Percentiles rank a stretch among this genome's conserved stretches.
Evolutionary conservation across 2,329 filamentous ascomycete genomes (phyloP).

Genomic region (Chaetomiaceae sp.): DNA sequence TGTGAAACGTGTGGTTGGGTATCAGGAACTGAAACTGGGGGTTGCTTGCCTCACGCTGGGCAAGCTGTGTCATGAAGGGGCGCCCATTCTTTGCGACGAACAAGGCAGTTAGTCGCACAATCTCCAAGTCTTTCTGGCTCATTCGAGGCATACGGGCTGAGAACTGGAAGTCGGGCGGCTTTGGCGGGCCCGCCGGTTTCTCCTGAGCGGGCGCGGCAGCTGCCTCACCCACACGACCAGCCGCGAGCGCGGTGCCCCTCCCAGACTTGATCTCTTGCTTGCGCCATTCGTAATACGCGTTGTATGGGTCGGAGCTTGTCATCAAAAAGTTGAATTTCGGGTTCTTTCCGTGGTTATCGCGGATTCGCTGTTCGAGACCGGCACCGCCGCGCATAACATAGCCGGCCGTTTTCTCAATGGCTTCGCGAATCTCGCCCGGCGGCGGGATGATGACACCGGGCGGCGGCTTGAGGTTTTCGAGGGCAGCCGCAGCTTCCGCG

Average conservation of each 20-base stretch:
- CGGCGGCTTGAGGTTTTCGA: conserved; percentile 72
- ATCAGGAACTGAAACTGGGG: conserved; percentile 95
- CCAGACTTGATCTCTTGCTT: conserved; percentile 80
- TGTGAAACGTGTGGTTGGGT: conserved; percentile 92
- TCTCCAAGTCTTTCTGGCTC: conserved; percentile 83
- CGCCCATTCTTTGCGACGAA: conserved; percentile 92
- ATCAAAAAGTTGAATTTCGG: conserved; percentile 93
- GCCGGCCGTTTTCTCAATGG: conserved; percentile 91
- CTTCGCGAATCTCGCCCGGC: conserved; percentile 70
- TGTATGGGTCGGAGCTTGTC: conserved; percentile 73
- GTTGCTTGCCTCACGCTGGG: conserved; percentile 83
- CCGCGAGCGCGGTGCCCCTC: conserved; percentile 71
- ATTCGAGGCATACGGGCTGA: conserved; percentile 97
- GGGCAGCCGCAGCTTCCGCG: conserved; percentile 41
- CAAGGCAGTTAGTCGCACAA: conserved; percentile 72
- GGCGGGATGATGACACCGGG: conserved; percentile 83
- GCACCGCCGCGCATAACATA: conserved; percentile 71
- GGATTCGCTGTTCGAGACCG: conserved; percentile 76
- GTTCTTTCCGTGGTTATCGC: conserved; percentile 76
- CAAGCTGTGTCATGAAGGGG: conserved; percentile 83
- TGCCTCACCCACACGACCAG: conserved; percentile 66
- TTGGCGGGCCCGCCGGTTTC: conserved; percentile 75
- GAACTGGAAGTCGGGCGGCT: conserved; percentile 85
- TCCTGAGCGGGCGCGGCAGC: conserved; percentile 48
- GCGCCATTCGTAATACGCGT: conserved; percentile 86